Evolutionary conservation across 148 eudicot genomes (phyloP), one percentile per base, ranked within the genome.

Genomic region (Rhododendron simsii): DNA sequence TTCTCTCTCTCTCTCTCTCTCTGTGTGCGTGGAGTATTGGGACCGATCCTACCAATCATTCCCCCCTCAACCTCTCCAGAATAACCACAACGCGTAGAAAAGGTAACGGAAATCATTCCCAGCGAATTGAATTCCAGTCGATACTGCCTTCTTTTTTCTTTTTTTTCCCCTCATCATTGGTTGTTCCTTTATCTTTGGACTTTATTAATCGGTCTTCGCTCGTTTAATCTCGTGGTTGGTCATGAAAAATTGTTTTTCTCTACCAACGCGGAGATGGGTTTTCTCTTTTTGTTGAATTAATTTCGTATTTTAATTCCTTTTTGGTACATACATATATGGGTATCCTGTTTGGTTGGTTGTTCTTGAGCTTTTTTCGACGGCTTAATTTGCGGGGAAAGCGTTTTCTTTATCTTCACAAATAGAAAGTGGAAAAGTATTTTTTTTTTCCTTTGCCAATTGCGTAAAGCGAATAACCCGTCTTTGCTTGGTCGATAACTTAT

Each of bases 291-390:
- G 73, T 65, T n/a, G 73, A n/a, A 65, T 65, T n/a, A 65, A 65
- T 65, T 65, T 65, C 33, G 73, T 65, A 65, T 26, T 65, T 26
- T 65, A 65, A n/a, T 65, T 10, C 73, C 73, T 65, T 63, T n/a
- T 23, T 8, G 69, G 26, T 23, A 63, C 12, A 2, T 63, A 2
- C 69, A 63, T 23, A n/a, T n/a, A 63, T 23, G n/a, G 69, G 28
- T 63, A 63, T 23, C 69, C 12, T 63, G 28, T 63, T n/a, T 26
- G 73, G 73, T 65, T n/a, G 73, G 73, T 65, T 9, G 73, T 65
- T 65, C 73, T n/a, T 65, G 73, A 65, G 73, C 73, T 65, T 65
- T 65, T 65, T n/a, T 65, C 30, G 73, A 65, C 73, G 73, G 73
- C 73, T 65, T 65, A 65, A 65, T 65, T 65, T 65, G 73, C 73